These are phyloP conservation scores for Candida mesenterica DNA, from an alignment of 1,139 yeast species.

Conservation along the genomic window DNA sequence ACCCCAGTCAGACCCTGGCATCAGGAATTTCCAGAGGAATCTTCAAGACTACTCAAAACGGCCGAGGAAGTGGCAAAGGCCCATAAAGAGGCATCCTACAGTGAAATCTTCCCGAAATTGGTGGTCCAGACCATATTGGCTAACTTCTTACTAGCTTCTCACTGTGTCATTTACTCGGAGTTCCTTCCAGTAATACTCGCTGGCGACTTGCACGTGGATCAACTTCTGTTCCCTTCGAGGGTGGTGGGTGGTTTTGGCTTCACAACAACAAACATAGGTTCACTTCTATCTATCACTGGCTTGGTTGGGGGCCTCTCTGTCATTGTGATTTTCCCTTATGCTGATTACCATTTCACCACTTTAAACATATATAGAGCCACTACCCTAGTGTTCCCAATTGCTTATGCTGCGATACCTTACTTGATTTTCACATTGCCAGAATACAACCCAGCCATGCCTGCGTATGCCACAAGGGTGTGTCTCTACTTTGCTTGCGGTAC, in stretches of 20 bases:
- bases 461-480: slow-evolving; percentile 2
- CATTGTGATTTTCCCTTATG: slow-evolving; percentile 22
- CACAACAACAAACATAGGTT: slow-evolving; percentile 22
- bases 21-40: slow-evolving; percentile 5
- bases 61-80: slow-evolving; percentile 3
- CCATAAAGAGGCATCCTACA: slow-evolving; percentile 3
- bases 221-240: slow-evolving; percentile 19
- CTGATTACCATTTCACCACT: slow-evolving; percentile 23
- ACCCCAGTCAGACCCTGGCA: slow-evolving; percentile 35
- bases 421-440: slow-evolving; percentile 21
- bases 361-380: slow-evolving; percentile 22
- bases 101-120: slow-evolving; percentile 20
- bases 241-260: slow-evolving; percentile 24
- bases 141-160: slow-evolving; percentile 20
- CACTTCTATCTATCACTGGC: slow-evolving; percentile 25
- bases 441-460: slow-evolving; percentile 16
- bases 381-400: slow-evolving; percentile 22
- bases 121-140: slow-evolving; percentile 22
- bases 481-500: slow-evolving; percentile 6
- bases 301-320: slow-evolving; percentile 25
- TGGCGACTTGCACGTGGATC: slow-evolving; percentile 14
- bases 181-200: slow-evolving; percentile 25
- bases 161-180: slow-evolving; percentile 21
- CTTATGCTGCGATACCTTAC: slow-evolving; percentile 23
- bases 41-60: slow-evolving; percentile 7